Evolutionary conservation across 169 alveolate species (phyloP), one percentile per base, ranked within the genome.

Genomic region (Neospora caninum): DNA sequence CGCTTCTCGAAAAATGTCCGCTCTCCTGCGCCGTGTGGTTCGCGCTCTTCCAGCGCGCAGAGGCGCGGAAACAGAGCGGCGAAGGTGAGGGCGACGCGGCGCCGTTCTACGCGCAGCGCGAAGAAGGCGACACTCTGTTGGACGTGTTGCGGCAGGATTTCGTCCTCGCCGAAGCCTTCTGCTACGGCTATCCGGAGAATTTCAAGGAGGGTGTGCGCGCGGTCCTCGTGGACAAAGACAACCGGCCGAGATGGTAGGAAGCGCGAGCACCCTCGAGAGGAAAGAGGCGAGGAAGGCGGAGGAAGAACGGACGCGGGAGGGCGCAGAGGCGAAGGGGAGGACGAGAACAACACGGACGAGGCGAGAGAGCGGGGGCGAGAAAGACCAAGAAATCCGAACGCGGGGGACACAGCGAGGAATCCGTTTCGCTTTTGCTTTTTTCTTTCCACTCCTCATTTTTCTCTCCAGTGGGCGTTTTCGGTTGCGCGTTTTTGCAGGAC

Each of bases 181-280:
- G 27, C 41, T 41, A 18, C 67, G n/a, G 20, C 22, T 36, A 39
- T 27, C 64, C 67, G 1, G 89, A 82, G 7, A 82, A 82, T 34
- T 82, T 82, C 89, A 82, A 41, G 80, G 80, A 97, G 91, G 98
- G 98, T n/a, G 97, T 97, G 42, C 96, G 98, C 88, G 97, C 98
- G 7, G 93, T 95, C 0, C 96, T 97, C n/a, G 89, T 97, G 31
- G 98, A 96, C 91, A 97, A 96, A 92, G 97, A 96, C 92, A 95
- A 95, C 73, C 91, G 91, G 39, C 98, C 98, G 13, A 80, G 95
- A 64, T 97, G 98, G 98, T 82, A 31, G 25, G 89, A 6, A 42
- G 25, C 4, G n/a, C 39, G 20, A n/a, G 27, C 16, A 22, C 7
- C 22, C 7, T n/a, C 25, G 7, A 18, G 7, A 43, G 1, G 42